phyloP scores from a whole-genome alignment of 1,284 basidiomycete genomes.

The Trichosporon coremiiforme region DNA sequence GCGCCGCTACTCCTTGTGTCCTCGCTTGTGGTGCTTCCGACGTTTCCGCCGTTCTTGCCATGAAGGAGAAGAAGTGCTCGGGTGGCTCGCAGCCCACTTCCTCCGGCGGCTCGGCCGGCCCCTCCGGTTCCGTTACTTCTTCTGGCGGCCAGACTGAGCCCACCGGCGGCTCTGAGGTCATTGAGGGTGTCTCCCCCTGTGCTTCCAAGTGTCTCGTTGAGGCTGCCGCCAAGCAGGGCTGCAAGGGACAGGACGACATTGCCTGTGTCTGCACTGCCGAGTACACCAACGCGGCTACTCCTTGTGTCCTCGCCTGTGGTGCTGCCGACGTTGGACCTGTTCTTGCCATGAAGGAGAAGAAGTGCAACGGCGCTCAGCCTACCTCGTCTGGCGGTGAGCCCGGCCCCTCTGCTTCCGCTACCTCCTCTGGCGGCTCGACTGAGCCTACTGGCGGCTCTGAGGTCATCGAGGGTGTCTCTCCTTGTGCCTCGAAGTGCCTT shows the following conservation, averaged over 20 bases:
- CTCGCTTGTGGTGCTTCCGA: neutral
- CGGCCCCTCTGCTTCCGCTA: neutral
- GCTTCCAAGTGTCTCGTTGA: conserved; percentile 9
- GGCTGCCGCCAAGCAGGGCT: conserved; percentile 13
- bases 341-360: conserved; percentile 11
- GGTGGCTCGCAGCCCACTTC: neutral
- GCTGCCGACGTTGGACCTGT: neutral
- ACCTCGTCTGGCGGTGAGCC: no score
- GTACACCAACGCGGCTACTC: neutral
- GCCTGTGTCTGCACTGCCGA: conserved; percentile 16
- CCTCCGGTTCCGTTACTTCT: no score
- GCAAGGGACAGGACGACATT: conserved; percentile 13
- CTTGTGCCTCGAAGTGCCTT: conserved; percentile 14
- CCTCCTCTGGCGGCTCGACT: neutral
- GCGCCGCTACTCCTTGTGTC: conserved; percentile 9
- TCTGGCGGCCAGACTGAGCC: neutral
- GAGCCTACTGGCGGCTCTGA: neutral
- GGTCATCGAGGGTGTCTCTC: neutral
- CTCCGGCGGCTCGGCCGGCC: no score
- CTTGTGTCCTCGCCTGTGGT: conserved; percentile 10
- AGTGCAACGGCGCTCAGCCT: conserved; percentile 11
- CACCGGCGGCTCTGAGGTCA: neutral
- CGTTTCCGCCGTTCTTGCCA: conserved; percentile 13
- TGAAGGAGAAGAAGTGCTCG: conserved; percentile 10
- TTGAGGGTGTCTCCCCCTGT: neutral